Percentiles rank a stretch among this genome's conserved stretches.
phyloP scores from a whole-genome alignment of 495 filamentous ascomycete genomes.

The Aspergillus homomorphus region DNA sequence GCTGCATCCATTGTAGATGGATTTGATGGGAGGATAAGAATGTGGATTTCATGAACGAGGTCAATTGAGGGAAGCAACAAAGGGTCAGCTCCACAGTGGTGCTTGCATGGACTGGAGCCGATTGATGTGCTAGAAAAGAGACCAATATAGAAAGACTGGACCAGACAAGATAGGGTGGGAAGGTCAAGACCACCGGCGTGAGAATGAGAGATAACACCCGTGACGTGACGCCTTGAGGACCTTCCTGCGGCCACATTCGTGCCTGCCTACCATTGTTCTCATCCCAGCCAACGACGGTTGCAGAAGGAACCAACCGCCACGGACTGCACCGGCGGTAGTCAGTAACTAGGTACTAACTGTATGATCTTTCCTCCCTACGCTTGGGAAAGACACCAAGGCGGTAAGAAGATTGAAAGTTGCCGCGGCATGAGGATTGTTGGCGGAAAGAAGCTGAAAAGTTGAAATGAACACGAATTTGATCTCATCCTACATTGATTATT shows the following conservation, averaged over 20 bases:
- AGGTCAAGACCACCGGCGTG: not conserved
- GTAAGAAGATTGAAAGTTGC: too few species aligned
- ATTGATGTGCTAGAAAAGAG: constrained; percentile 15
- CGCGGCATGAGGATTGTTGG: too few species aligned
- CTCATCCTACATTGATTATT: not conserved
- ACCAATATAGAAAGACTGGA: constrained; percentile 25
- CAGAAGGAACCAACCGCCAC: constrained; percentile 16
- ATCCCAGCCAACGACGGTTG: not conserved
- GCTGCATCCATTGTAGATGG: constrained; percentile 47
- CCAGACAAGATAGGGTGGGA: constrained; percentile 2
- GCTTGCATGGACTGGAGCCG: constrained; percentile 15
- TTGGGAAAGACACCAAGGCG: too few species aligned
- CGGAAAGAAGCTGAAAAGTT: too few species aligned
- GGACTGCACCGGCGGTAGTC: not conserved
- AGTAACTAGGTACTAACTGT: too few species aligned
- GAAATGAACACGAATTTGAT: too few species aligned
- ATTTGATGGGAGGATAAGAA: not conserved
- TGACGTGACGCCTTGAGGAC: not conserved
- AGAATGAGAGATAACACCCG: constrained; percentile 10
- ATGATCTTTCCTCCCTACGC: too few species aligned
- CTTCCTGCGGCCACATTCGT: not conserved
- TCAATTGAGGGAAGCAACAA: constrained; percentile 29
- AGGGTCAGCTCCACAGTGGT: constrained; percentile 9
- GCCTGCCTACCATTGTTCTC: not conserved
- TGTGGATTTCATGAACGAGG: not conserved